Evolutionary conservation across 805 yeast species (phyloP), one percentile per base, ranked within the genome.

Genomic region (Wickerhamomyces silvicola): DNA sequence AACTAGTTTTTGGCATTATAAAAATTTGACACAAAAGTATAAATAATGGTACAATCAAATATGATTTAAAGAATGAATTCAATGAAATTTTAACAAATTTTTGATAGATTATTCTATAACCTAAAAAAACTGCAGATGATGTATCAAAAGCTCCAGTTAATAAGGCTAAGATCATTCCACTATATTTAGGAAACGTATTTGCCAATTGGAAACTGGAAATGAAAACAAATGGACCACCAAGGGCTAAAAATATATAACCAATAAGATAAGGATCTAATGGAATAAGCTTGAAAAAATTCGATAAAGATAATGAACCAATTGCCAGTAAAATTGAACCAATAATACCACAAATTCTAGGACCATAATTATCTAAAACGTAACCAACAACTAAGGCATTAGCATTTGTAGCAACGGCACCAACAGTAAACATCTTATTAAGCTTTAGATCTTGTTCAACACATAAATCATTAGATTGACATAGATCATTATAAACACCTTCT

Each of bases 71-170:
- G 56, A 88, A 88, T 24, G 54, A 61, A 14, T 64, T 52, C 9
- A 86, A 50, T 0, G 75, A 47, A 16, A 81, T 45, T 17, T 32
- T 35, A 10, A 24, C 12, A 20, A 49, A 28, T 8, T 45, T 38
- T 41, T 73, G 76, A 56, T 82, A 87, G 10, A 71, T 48, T 12
- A 86, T 38, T 45, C 95, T 64, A 61, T 87, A 90, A 9, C 72
- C 45, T 45, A 86, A 64, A 51, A 88, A 88, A 28, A 88, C 68
- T 0, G 95, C 96, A n/a, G 94, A 77, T 2, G 95, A 83, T 0
- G 95, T 70, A 56, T 90, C 97, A 52, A 88, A 87, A 1, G 95
- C 87, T n/a, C 97, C 97, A 0, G 96, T 85, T 31, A 88, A 60
- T 12, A 85, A 57, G 0, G 96, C 95, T 43, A 87, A 60, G 14